phyloP scores from a whole-genome alignment of 192 early-diverging fungal species.

The Gamsiella multidivaricata region DNA sequence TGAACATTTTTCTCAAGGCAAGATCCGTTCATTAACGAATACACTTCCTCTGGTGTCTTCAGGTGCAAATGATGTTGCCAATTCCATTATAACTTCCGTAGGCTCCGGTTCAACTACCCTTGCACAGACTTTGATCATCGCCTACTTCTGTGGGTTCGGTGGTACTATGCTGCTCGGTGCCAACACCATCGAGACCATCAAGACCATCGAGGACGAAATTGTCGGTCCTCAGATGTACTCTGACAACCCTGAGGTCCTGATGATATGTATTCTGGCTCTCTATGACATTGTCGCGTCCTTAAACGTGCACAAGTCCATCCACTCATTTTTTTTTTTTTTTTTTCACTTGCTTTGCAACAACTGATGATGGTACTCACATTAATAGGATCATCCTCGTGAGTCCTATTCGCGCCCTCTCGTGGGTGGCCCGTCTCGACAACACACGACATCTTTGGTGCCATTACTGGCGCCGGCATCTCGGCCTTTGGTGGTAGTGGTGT shows the following conservation, averaged over 20 bases:
- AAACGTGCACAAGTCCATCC: no score
- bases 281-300: no score
- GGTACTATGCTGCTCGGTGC: conserved; percentile 83
- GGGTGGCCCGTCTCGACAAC: conserved; percentile 87
- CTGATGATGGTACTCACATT: conserved; percentile 84
- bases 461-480: conserved; percentile 80
- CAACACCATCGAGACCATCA: conserved; percentile 82
- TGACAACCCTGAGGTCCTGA: conserved; percentile 74
- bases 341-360: no score
- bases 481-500: conserved; percentile 70
- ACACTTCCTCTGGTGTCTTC: no score
- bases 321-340: no score
- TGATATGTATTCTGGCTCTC: no score
- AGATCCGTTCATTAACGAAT: no score
- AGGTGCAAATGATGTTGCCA: conserved; percentile 90
- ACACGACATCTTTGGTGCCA: conserved; percentile 84
- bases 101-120: conserved; percentile 84
- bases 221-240: conserved; percentile 65
- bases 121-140: conserved; percentile 78
- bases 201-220: conserved; percentile 80
- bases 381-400: conserved; percentile 79
- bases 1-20: no score
- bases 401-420: conserved; percentile 71
- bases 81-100: conserved; percentile 88
- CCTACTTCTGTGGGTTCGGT: conserved; percentile 85